Evolutionary conservation across 2,329 filamentous ascomycete species (phyloP), one percentile per base, ranked within the genome.

Genomic region (Sporothrix globosa): DNA sequence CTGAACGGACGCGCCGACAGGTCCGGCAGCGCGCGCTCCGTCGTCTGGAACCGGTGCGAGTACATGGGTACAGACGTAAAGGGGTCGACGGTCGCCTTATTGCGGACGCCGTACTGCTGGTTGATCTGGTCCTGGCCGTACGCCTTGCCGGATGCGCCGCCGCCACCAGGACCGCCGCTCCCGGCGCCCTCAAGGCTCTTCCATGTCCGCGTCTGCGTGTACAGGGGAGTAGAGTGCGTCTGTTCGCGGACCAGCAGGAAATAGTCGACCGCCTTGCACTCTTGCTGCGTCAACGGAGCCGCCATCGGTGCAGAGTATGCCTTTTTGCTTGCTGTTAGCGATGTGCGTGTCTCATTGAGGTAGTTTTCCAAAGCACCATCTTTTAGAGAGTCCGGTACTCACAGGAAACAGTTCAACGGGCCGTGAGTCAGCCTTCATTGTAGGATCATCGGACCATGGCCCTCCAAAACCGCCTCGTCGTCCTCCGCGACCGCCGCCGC

Each of bases 391-490:
- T 3, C 6, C 3, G 44, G 14, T 1, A 50, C 83, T 72, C 77
- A 87, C 86, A 0, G 87, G 86, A 72, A 88, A 88, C 11, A 86
- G 83, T 74, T 88, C 86, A n/a, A 85, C 85, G 7, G 87, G 87
- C 44, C 84, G 81, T 67, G 83, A 83, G 76, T 87, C 85, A 13
- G 82, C 77, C 27, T 79, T 77, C 69, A 82, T 77, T 50, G 78
- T 79, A 10, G 85, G 83, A 73, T 88, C 86, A 73, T 87, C 85
- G 53, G 83, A 83, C 83, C 86, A 88, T 0, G 86, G 83, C 69
- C 86, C 81, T 14, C 71, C 74, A 44, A 73, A 72, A 9, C 77
- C 73, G 65, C 77, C 76, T 9, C 77, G 71, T 46, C 80, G 76
- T 58, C 80, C 83, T 67, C 86, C 82, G 48, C 84, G 83, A 73